Evolutionary conservation across 164 flowering plant species (phyloP).

Genomic region (Liquidambar formosana): DNA sequence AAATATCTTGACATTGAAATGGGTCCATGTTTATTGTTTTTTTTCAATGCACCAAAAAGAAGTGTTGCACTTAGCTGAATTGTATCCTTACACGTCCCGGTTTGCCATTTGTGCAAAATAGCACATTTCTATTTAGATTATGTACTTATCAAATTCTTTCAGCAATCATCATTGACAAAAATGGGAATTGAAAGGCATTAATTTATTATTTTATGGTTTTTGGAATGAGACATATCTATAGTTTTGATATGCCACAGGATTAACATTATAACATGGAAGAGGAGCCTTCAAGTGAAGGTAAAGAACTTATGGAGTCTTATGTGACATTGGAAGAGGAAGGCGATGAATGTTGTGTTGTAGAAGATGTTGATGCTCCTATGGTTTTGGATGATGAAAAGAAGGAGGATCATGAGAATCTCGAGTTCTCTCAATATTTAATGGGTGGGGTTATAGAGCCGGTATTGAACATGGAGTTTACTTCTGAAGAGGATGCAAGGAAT

Average conservation of each 20-base stretch:
- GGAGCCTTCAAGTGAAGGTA: constrained; percentile 19
- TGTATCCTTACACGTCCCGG: not conserved
- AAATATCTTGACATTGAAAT: not conserved
- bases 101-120: not conserved
- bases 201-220: not conserved
- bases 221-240: not conserved
- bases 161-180: too few species aligned
- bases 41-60: too few species aligned
- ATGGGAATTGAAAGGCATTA: too few species aligned
- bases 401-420: constrained; percentile 16
- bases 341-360: constrained; percentile 34
- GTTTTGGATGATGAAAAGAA: constrained; percentile 26
- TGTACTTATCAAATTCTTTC: too few species aligned
- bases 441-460: constrained; percentile 43
- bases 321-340: constrained; percentile 31
- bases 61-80: not conserved
- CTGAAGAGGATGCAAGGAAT: constrained; percentile 47
- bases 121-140: too few species aligned
- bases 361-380: constrained; percentile 36
- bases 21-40: not conserved
- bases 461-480: constrained; percentile 51
- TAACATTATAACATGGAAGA: constrained; percentile 24
- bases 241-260: constrained; percentile 5
- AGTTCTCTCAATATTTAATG: constrained; percentile 16
- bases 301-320: constrained; percentile 29